Evolutionary conservation across 495 filamentous ascomycete species (phyloP).

Genomic region (Astrothelium macrocarpum): DNA sequence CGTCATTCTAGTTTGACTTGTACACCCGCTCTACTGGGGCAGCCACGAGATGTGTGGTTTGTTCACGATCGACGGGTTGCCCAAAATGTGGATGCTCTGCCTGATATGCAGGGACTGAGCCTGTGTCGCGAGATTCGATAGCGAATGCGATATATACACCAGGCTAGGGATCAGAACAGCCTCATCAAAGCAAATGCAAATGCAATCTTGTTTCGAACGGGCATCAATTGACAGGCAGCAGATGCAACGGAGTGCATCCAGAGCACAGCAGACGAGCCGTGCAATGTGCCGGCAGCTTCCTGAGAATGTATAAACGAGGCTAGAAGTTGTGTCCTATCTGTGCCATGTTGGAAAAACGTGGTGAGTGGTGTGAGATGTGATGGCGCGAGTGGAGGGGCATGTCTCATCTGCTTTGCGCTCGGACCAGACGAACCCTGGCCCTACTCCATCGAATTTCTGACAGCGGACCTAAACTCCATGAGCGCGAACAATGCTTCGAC

Average conservation of each 20-base stretch:
- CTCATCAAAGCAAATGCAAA: background rate
- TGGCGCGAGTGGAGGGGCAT: background rate
- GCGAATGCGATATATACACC: background rate
- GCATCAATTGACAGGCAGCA: background rate
- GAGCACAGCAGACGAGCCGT: background rate
- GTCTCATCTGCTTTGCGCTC: background rate
- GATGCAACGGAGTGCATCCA: background rate
- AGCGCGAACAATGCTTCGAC: background rate
- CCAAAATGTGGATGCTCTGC: background rate
- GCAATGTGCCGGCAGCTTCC: background rate
- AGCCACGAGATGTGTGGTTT: background rate
- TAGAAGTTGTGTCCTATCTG: too few species aligned
- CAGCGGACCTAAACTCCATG: background rate
- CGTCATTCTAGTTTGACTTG: too few species aligned
- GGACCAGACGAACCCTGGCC: background rate
- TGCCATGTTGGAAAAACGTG: too few species aligned
- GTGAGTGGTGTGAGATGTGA: too few species aligned
- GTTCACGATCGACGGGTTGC: background rate
- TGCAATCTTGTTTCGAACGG: background rate
- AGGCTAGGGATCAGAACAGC: background rate
- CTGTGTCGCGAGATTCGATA: background rate
- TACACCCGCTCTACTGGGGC: background rate
- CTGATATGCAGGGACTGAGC: background rate
- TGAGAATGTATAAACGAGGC: background rate
- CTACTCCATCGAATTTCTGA: background rate